A percentile compares a stretch with the other conserved stretches of the same genome.
phyloP scores from a whole-genome alignment of 495 filamentous ascomycete species.

The Aspergillus funiculosus region DNA sequence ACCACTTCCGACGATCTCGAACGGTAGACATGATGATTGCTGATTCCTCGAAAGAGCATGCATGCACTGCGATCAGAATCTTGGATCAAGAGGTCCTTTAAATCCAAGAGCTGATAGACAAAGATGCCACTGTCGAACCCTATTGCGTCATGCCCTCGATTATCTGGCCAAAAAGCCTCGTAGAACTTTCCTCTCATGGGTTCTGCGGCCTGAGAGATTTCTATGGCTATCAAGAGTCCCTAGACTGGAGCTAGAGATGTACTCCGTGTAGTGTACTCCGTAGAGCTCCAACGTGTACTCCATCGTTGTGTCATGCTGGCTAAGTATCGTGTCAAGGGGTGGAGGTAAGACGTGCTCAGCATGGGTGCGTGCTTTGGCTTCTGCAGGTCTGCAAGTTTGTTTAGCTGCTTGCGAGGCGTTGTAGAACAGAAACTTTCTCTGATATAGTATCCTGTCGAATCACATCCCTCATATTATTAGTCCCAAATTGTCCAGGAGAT shows the following conservation, averaged over 20 bases:
- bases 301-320: background rate
- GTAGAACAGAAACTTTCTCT: background rate
- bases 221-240: background rate
- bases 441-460: too few species aligned
- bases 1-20: constrained; percentile 25
- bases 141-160: constrained; percentile 3
- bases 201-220: background rate
- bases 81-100: too few species aligned
- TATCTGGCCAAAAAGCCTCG: background rate
- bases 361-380: background rate
- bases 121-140: constrained; percentile 1
- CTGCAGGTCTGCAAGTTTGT: background rate
- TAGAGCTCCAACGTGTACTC: background rate
- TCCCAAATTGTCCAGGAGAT: too few species aligned
- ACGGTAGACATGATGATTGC: constrained; percentile 7
- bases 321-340: constrained; percentile 11
- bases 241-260: background rate
- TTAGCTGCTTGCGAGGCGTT: too few species aligned
- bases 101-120: background rate
- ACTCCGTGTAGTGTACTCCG: too few species aligned
- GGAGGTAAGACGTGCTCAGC: constrained; percentile 13
- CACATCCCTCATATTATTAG: too few species aligned
- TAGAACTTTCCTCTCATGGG: background rate
- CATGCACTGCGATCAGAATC: too few species aligned
- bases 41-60: too few species aligned